These are phyloP conservation scores for Zancudomyces culisetae DNA, from an alignment of 371 early-diverging fungal species.

Conservation along the genomic window DNA sequence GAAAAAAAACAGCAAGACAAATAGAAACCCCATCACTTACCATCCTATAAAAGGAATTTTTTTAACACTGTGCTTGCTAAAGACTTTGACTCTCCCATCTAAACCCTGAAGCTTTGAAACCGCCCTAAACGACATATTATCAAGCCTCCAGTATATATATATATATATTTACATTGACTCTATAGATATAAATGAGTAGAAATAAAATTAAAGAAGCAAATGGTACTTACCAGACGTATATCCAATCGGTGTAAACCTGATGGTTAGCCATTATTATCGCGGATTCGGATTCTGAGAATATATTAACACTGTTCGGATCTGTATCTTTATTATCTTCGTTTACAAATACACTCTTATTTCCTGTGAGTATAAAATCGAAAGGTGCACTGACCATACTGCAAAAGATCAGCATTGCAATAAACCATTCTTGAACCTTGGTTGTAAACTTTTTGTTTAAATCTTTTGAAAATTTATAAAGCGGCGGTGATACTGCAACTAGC, in stretches of 20 bases:
- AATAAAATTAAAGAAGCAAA: too few species aligned
- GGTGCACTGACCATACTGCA: background rate
- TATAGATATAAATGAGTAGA: too few species aligned
- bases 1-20: too few species aligned
- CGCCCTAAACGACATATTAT: too few species aligned
- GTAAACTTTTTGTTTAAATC: too few species aligned
- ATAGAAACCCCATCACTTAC: too few species aligned
- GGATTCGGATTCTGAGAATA: slow-evolving; percentile 14
- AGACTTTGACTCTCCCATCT: slow-evolving; percentile 62
- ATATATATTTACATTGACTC: too few species aligned
- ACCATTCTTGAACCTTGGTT: background rate
- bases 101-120: slow-evolving; percentile 38
- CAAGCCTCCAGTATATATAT: too few species aligned
- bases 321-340: slow-evolving; percentile 5
- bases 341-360: slow-evolving; percentile 13
- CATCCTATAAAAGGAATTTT: slow-evolving; percentile 67
- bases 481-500: too few species aligned
- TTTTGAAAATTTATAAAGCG: too few species aligned
- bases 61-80: slow-evolving; percentile 56
- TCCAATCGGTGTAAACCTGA: slow-evolving; percentile 82
- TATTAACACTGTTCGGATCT: slow-evolving; percentile 5
- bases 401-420: background rate
- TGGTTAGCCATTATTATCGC: slow-evolving; percentile 52
- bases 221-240: slow-evolving; percentile 83
- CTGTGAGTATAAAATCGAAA: slow-evolving; percentile 15